Base-by-base conservation (phyloP, 257 asterid genomes). In the Handroanthus guayacan region DNA sequence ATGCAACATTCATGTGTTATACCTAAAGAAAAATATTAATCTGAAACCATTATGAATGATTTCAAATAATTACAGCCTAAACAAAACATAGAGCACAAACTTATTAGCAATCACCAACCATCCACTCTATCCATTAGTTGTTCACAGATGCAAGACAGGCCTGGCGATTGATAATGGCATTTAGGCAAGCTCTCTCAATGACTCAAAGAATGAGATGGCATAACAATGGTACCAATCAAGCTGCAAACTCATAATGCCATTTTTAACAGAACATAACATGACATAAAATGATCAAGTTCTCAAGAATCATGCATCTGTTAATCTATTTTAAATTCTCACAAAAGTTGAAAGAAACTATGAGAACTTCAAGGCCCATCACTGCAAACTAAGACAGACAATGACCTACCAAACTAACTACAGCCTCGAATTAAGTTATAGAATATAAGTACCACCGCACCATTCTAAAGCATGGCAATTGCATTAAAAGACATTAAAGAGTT, bases 351-450 rank as follows among this genome's bases (percentile, higher is more conserved):
- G 51, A 57, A 61, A 25, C 16, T 38, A 3, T 48, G 47, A 51
- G 47, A 75, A 66, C 63, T 48, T 78, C 67, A 18, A 57, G 44
- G 55, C 68, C 58, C 51, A 34, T 17, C 51, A 58, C 74, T 54
- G 54, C 72, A 62, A 64, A 63, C 69, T 74, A 25, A 17, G 50
- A 11, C 9, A 14, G 20, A 34, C n/a, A 45, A 69, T 9, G 34
- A 54, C n/a, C 50, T 13, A 45, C 55, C 68, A 11, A 66, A 66
- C 70, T 13, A 12, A 37, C 5, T 20, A 71, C 47, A 74, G 31
- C 36, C 74, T 74, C 5, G 14, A 60, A 36, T 3, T 39, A 13
- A 70, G 25, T 36, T 45, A 34, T 13, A 69, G 39, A 69, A 69
- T 25, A 4, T 3, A 70, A 62, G 72, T 62, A 56, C 45, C 18